A percentile compares a stretch with the other conserved stretches of the same genome.
These are phyloP conservation scores for Glarea lozoyensis DNA, from an alignment of 495 filamentous ascomycete species.

Conservation along the genomic window DNA sequence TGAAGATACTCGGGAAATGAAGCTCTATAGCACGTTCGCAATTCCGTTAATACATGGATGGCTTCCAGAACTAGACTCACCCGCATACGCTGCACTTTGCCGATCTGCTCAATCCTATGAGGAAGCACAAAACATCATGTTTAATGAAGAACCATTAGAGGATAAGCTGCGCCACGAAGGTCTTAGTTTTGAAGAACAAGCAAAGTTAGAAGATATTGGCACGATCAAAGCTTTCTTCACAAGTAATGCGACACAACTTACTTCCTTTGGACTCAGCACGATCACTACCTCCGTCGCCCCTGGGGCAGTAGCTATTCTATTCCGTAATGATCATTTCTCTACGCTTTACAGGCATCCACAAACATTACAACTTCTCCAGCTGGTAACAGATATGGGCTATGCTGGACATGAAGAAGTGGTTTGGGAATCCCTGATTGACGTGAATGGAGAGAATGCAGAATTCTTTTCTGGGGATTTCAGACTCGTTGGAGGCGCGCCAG, in stretches of 20 bases:
- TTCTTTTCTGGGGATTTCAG: slow-evolving; percentile 90
- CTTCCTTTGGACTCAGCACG: slow-evolving; percentile 65
- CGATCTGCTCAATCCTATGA: slow-evolving; percentile 77
- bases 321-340: slow-evolving; percentile 94
- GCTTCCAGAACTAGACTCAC: slow-evolving; percentile 59
- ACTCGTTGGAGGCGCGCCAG: slow-evolving; percentile 51
- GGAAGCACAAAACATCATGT: slow-evolving; percentile 79
- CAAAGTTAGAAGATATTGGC: slow-evolving; percentile 66
- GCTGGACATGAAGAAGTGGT: slow-evolving; percentile 83
- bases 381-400: slow-evolving; percentile 92
- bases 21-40: slow-evolving; percentile 75
- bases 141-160: slow-evolving; percentile 81
- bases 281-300: slow-evolving; percentile 56
- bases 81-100: slow-evolving; percentile 54
- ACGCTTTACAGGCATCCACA: slow-evolving; percentile 79
- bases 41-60: slow-evolving; percentile 93
- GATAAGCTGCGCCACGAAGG: slow-evolving; percentile 53
- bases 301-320: slow-evolving; percentile 77
- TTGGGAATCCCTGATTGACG: slow-evolving; percentile 88
- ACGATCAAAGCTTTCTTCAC: slow-evolving; percentile 74
- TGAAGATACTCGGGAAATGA: slow-evolving; percentile 73
- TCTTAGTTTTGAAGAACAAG: slow-evolving; percentile 56
- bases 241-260: slow-evolving; percentile 77
- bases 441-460: slow-evolving; percentile 73
- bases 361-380: slow-evolving; percentile 57